Evolutionary conservation across 169 alveolate species (phyloP).

Genomic region (Plasmodium coatneyi): DNA sequence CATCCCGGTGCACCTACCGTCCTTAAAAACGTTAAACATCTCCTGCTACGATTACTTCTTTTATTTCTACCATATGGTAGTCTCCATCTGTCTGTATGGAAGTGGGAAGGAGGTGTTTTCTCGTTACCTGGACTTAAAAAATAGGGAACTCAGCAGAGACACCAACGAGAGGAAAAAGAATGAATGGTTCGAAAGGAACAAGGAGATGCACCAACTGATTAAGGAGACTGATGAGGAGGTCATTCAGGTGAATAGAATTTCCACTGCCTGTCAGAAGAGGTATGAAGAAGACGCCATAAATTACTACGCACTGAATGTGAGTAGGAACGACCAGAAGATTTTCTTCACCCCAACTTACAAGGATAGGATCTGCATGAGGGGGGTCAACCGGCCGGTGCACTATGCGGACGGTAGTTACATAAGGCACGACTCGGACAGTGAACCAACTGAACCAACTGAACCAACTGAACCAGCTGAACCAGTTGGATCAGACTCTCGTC

Average conservation of each 20-base stretch:
- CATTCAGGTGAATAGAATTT: neutral
- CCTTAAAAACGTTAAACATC: conserved; percentile 22
- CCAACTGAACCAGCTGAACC: neutral
- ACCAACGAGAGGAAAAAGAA: neutral
- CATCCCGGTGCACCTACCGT: conserved; percentile 21
- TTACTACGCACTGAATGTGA: conserved; percentile 17
- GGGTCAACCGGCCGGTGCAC: conserved; percentile 23
- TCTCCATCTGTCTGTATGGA: conserved; percentile 43
- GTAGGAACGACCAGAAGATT: conserved; percentile 19
- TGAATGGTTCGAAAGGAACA: neutral
- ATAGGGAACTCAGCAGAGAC: neutral
- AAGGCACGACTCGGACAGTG: conserved; percentile 25
- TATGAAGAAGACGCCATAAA: conserved; percentile 54
- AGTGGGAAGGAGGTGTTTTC: conserved; percentile 38
- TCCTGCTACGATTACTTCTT: conserved; percentile 59
- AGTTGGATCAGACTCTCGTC: neutral
- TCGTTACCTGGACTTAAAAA: conserved; percentile 9
- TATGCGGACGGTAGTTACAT: conserved; percentile 62
- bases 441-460: too few relatives aligned
- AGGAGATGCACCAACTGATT: neutral
- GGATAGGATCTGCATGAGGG: conserved; percentile 22
- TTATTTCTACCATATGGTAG: conserved; percentile 49
- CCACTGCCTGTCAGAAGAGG: conserved; percentile 21
- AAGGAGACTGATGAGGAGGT: conserved; percentile 21
- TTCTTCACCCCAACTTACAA: conserved; percentile 44